Percentiles rank a stretch among this genome's conserved stretches.
phyloP scores from a whole-genome alignment of 345 rosid species.

The Noccaea caerulescens region DNA sequence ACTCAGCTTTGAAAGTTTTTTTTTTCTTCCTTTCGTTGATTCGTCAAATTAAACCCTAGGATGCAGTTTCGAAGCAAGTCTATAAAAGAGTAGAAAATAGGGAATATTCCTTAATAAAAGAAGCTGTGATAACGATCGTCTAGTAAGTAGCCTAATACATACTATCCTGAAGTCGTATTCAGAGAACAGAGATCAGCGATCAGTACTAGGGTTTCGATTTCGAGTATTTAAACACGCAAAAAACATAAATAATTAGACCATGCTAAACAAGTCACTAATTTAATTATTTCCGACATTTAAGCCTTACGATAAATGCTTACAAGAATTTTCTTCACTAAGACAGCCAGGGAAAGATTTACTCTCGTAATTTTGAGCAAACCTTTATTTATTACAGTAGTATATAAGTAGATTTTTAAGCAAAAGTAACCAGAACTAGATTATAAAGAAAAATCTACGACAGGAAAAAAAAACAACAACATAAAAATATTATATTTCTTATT shows the following conservation, averaged over 20 bases:
- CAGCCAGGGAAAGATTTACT: background rate
- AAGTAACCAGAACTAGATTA: background rate
- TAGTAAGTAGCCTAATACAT: background rate
- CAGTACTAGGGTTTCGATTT: no score
- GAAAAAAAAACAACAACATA: background rate
- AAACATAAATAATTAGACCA: background rate
- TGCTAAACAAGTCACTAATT: constrained; percentile 3
- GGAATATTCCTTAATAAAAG: constrained; percentile 12
- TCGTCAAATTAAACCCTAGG: background rate
- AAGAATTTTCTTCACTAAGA: no score
- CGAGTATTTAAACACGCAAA: constrained; percentile 7
- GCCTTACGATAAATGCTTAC: background rate
- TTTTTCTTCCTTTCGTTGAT: background rate
- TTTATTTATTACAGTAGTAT: background rate
- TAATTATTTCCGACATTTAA: background rate
- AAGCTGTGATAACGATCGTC: constrained; percentile 32
- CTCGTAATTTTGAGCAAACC: background rate
- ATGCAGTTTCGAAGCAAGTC: constrained; percentile 25
- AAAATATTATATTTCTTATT: background rate
- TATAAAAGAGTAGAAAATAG: constrained; percentile 16
- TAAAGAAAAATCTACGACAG: no score
- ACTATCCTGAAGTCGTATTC: constrained; percentile 23
- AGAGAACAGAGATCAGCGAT: no score
- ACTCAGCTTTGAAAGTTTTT: background rate
- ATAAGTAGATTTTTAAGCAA: no score